These are phyloP conservation scores for Caryocar brasiliense DNA, from an alignment of 441 rosid genomes.

Conservation along the genomic window DNA sequence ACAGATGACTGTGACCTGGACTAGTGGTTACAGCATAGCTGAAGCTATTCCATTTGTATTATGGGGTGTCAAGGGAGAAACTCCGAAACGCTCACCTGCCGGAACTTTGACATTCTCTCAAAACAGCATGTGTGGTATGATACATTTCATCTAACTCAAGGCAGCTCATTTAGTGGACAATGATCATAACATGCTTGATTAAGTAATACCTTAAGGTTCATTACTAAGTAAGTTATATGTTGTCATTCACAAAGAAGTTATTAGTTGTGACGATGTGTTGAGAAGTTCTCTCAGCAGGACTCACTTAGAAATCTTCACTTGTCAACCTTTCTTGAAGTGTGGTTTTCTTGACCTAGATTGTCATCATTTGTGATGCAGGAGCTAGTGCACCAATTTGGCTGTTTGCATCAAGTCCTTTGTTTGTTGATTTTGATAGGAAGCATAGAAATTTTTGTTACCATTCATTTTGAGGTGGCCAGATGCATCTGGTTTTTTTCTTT, in stretches of 20 bases:
- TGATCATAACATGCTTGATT: neutral
- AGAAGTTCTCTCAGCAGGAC: no score
- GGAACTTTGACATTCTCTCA: constrained; percentile 64
- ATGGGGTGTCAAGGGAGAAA: constrained; percentile 54
- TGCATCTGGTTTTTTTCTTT: neutral
- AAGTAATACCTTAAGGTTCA: neutral
- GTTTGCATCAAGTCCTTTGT: neutral
- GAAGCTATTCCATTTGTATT: constrained; percentile 74
- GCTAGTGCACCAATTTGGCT: no score
- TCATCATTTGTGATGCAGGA: no score
- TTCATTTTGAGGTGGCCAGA: neutral
- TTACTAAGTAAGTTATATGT: neutral
- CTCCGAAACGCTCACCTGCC: constrained; percentile 49
- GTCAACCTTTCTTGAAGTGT: no score
- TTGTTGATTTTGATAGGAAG: neutral
- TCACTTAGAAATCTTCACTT: no score
- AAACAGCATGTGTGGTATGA: constrained; percentile 89
- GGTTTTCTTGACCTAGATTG: no score
- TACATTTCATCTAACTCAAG: neutral
- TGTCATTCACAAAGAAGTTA: neutral
- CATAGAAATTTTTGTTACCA: neutral
- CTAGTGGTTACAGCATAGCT: constrained; percentile 68
- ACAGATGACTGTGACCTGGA: constrained; percentile 94
- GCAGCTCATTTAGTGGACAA: neutral
- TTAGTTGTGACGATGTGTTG: no score